Evolutionary conservation across 2,329 filamentous ascomycete genomes (phyloP).

Genomic region (Penicillium brevicompactum): DNA sequence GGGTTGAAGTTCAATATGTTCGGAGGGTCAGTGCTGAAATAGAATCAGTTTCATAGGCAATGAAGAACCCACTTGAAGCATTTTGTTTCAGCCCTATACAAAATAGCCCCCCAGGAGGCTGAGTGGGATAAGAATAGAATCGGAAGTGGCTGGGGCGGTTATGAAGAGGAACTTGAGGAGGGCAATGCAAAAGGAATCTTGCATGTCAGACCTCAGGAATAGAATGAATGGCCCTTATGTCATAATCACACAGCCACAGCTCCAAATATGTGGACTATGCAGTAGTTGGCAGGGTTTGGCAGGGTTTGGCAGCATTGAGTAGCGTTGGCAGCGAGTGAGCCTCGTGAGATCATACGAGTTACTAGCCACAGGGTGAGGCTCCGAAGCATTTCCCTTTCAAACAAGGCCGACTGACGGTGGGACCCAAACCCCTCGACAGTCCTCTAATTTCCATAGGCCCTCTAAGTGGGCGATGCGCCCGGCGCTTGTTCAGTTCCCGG

Average conservation of each 20-base stretch:
- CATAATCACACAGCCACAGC: not conserved
- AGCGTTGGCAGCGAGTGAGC: not conserved
- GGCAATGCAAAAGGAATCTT: not conserved
- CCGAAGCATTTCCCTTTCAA: not conserved
- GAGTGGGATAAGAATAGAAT: not conserved
- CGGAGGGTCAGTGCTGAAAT: not conserved
- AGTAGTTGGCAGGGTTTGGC: no score
- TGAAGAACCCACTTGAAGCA: not conserved
- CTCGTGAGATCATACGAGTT: not conserved
- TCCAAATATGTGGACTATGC: not conserved
- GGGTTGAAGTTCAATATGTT: not conserved
- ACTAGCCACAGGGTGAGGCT: not conserved
- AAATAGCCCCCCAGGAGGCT: not conserved
- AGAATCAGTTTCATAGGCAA: not conserved
- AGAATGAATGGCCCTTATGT: not conserved
- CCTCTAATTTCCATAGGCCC: not conserved
- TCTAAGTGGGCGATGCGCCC: conserved; percentile 8
- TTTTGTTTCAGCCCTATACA: not conserved
- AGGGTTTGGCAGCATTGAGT: not conserved
- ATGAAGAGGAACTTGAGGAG: not conserved
- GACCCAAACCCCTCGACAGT: not conserved
- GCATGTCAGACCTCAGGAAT: not conserved
- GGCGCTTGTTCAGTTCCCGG: conserved; percentile 13
- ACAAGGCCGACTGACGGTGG: not conserved
- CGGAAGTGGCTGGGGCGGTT: not conserved